A percentile compares a stretch with the other conserved stretches of the same genome.
These are phyloP conservation scores for Prinsepia uniflora DNA, from an alignment of 306 rosid species.

Conservation along the genomic window DNA sequence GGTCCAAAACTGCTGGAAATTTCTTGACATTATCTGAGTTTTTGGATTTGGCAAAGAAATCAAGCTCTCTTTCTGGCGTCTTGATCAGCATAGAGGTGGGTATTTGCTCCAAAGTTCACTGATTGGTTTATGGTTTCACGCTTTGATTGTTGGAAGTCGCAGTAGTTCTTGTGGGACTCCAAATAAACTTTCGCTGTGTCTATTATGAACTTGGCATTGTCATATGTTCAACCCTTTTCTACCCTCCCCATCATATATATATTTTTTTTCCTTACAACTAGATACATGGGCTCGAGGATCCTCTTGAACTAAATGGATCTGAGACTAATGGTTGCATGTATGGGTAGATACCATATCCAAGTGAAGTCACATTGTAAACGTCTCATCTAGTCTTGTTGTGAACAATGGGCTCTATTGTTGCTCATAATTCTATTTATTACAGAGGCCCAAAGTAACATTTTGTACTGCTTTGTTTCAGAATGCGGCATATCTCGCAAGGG, in stretches of 20 bases:
- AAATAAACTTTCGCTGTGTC: not conserved
- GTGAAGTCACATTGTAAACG: not conserved
- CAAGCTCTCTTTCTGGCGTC: conserved; percentile 63
- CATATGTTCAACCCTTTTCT: not conserved
- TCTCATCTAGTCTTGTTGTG: conserved; percentile 7
- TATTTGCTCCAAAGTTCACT: conserved; percentile 3
- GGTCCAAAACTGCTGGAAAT: conserved; percentile 33
- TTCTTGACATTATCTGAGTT: conserved; percentile 60
- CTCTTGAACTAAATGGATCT: not conserved
- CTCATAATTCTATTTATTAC: not conserved
- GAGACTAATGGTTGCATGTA: not conserved
- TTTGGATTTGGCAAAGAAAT: conserved; percentile 63
- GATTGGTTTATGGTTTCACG: not conserved
- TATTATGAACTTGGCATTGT: not conserved
- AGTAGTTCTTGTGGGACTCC: not conserved
- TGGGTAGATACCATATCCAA: not conserved
- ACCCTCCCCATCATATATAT: not conserved
- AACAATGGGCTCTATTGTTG: not conserved
- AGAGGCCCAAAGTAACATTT: conserved; percentile 2
- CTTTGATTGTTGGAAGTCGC: not conserved
- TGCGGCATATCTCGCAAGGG: conserved; percentile 71
- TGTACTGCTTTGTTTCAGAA: conserved; percentile 41
- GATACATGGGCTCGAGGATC: not conserved
- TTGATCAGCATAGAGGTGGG: conserved; percentile 72
- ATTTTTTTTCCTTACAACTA: conserved; percentile 12